Evolutionary conservation across 2,329 filamentous ascomycete genomes (phyloP), one percentile per base, ranked within the genome.

Genomic region (Xylariaceae sp.): DNA sequence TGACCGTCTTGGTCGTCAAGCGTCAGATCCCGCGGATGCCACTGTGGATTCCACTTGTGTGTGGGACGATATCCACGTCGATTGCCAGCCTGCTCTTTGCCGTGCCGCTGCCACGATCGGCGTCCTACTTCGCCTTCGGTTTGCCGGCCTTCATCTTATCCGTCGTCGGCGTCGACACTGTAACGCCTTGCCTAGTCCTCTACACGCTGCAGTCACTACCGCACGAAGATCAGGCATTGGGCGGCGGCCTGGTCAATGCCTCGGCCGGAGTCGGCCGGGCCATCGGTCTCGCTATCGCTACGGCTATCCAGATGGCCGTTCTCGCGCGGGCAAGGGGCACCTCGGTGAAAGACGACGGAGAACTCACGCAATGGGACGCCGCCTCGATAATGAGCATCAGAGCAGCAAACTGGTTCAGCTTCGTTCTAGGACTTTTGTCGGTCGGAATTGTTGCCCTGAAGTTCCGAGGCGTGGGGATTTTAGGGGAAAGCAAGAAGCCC

Each of bases 181-280:
- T 84, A 0, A 87, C 82, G 74, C 85, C 85, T 0, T 80, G 80
- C 3, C 71, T 88, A 19, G 84, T 82, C 0, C 74, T 89, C 0
- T 87, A 86, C 65, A 85, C 81, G 0, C 85, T 84, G 0, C 80
- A 81, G 57, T 74, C 79, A 0, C 73, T 89, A 0, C 80, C 84
- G 0, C 72, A 74, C 0, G 79, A 82, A 48, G 84, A 89, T 58
- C 85, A 88, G 63, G 83, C 84, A 1, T 68, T 88, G 0, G 85
- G 85, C 0, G 86, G 85, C 0, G 86, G 84, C 0, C 75, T 88
- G 6, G 81, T 88, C 65, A 87, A 87, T 56, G 78, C 84, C 0
- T 78, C 84, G 9, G 81, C 81, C 0, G 84, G 87, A 63, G 73
- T 88, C 34, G 85, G 85, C 0, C 74, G 85, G 5, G 79, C 85